phyloP scores from a whole-genome alignment of 805 yeast species.

The Henningerozyma blattae region DNA sequence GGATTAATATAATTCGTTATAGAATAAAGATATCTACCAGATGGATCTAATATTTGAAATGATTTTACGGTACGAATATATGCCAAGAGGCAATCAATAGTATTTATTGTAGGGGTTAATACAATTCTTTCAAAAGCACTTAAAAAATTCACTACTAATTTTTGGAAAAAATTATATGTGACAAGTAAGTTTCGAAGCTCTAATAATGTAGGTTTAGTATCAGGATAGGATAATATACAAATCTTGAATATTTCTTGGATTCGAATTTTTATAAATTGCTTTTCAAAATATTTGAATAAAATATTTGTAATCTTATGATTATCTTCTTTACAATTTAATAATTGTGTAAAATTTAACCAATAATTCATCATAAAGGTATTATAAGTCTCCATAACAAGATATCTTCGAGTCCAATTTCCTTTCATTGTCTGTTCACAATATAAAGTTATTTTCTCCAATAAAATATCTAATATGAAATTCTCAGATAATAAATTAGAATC shows the following conservation, averaged over 20 bases:
- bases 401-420: constrained; percentile 10
- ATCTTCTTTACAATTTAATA: constrained; percentile 16
- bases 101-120: constrained; percentile 73
- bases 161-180: constrained; percentile 18
- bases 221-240: constrained; percentile 38
- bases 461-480: constrained; percentile 11
- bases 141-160: constrained; percentile 10
- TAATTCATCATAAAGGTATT: constrained; percentile 15
- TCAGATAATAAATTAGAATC: constrained; percentile 7
- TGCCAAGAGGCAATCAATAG: constrained; percentile 54
- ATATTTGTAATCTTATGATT: constrained; percentile 17
- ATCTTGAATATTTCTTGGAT: constrained; percentile 48
- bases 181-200: constrained; percentile 47
- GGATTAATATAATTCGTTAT: constrained; percentile 66
- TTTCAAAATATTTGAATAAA: constrained; percentile 16
- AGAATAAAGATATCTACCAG: constrained; percentile 70
- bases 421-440: constrained; percentile 12
- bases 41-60: constrained; percentile 69
- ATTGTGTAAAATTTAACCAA: constrained; percentile 15
- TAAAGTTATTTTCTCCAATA: constrained; percentile 10
- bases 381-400: constrained; percentile 17
- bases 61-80: constrained; percentile 64
- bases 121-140: constrained; percentile 21
- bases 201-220: constrained; percentile 37
- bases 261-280: constrained; percentile 28